Evolutionary conservation across 257 asterid genomes (phyloP), one percentile per base, ranked within the genome.

Genomic region (Voacanga thouarsii): DNA sequence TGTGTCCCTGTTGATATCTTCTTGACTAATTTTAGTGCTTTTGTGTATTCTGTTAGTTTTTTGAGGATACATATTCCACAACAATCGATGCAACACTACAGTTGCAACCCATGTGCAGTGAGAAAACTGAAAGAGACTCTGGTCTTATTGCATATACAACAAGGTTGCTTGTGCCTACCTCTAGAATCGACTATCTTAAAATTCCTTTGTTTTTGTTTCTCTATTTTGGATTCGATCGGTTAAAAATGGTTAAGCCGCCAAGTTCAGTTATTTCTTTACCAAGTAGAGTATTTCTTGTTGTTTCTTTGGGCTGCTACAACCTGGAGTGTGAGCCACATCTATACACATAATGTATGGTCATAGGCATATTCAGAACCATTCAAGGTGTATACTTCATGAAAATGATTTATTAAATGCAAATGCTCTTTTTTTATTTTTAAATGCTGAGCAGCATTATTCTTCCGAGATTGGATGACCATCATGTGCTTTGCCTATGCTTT

Each of bases 91-190:
- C 99, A 65, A 98, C 97, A 24, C 21, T 90, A 70, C 96, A 91
- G 59, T 84, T 95, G 90, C 98, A 95, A 85, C 97, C 99, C 28
- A 91, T 94, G 85, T 95, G 99, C 91, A 91, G 97, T 80, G 99
- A 93, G 83, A 95, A 93, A 83, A 90, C 88, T 73, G 98, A 91
- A 83, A 89, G 93, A 79, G 99, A 95, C 82, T 91, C 99, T 50
- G 99, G 97, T 69, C 96, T 90, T 53, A 86, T 89, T 85, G 89
- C 98, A 55, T 87, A 83, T 79, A 91, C 98, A 44, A 93, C 95
- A 11, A 79, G 92, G 75, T 82, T 96, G 79, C 97, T 96, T 80
- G 98, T 96, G 78, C 97, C 98, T 19, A 83, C 91, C 72, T 93
- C 97, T 77, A 88, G 87, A 47, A 88, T 96, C 78, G 99, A 97